phyloP scores from a whole-genome alignment of 2,329 filamentous ascomycete species.

The Talaromyces pinophilus region DNA sequence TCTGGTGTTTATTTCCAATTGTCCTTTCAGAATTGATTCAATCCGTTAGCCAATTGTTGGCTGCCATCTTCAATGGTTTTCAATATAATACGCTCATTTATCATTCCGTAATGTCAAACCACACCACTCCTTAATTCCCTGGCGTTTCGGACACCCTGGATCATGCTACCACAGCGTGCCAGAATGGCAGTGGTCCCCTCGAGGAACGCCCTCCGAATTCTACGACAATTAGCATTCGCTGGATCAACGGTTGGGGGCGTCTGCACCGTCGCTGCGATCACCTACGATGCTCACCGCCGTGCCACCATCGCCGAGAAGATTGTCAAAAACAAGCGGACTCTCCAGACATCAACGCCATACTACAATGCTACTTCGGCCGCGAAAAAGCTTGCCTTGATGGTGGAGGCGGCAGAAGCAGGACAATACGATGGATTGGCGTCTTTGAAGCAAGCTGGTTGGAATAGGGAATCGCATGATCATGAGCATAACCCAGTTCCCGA shows the following conservation, averaged over 20 bases:
- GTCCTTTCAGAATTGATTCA: not conserved
- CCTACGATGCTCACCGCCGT: constrained; percentile 46
- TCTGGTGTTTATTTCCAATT: not conserved
- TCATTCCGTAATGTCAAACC: constrained; percentile 10
- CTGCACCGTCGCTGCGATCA: constrained; percentile 44
- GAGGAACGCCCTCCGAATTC: constrained; percentile 47
- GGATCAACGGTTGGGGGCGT: constrained; percentile 40
- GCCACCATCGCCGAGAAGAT: constrained; percentile 45
- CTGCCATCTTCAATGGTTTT: not conserved
- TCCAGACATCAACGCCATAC: constrained; percentile 45
- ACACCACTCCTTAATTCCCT: not conserved
- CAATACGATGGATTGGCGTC: constrained; percentile 45
- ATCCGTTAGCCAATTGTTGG: constrained; percentile 1
- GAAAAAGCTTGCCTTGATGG: constrained; percentile 42
- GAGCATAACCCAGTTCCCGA: not conserved
- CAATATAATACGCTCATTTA: not conserved
- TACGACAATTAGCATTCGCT: constrained; percentile 40
- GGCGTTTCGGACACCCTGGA: constrained; percentile 4
- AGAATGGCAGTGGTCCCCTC: constrained; percentile 42
- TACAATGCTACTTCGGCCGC: constrained; percentile 45
- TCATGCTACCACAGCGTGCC: constrained; percentile 37
- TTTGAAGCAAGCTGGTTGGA: constrained; percentile 31
- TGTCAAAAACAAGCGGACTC: constrained; percentile 46
- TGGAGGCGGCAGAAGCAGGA: constrained; percentile 48
- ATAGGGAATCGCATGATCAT: constrained; percentile 8